These are phyloP conservation scores for Debaryomyces fabryi DNA, from an alignment of 1,139 yeast genomes.

Conservation along the genomic window DNA sequence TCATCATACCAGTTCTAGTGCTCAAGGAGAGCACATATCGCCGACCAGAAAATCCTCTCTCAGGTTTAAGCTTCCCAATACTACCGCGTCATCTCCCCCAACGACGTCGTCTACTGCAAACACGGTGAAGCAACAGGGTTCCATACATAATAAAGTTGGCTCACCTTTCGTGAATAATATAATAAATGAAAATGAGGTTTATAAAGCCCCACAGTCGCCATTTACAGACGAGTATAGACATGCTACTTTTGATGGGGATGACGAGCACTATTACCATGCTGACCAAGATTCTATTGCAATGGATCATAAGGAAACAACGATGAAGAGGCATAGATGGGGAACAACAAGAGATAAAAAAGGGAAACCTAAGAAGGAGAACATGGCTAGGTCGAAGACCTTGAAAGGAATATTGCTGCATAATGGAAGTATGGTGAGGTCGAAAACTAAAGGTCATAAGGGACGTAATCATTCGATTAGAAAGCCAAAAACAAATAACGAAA, in stretches of 20 bases:
- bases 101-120: constrained; percentile 8
- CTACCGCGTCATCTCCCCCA: constrained; percentile 14
- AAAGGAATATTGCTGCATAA: constrained; percentile 28
- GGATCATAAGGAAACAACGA: constrained; percentile 28
- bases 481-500: constrained; percentile 30
- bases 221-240: constrained; percentile 14
- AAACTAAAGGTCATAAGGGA: constrained; percentile 10
- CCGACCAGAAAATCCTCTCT: constrained; percentile 24
- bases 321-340: constrained; percentile 88
- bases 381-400: constrained; percentile 51
- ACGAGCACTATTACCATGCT: constrained; percentile 15
- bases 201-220: constrained; percentile 24
- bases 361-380: constrained; percentile 52
- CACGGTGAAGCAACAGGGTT: not conserved
- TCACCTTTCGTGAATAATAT: constrained; percentile 26
- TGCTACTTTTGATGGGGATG: constrained; percentile 10
- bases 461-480: constrained; percentile 22
- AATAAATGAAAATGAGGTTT: constrained; percentile 27
- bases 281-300: constrained; percentile 15
- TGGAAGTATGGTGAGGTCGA: constrained; percentile 9
- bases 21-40: constrained; percentile 21
- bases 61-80: constrained; percentile 24
- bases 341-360: constrained; percentile 81
- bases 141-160: constrained; percentile 8
- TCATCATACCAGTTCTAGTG: constrained; percentile 14